Evolutionary conservation across 371 early-diverging fungal species (phyloP).

Genomic region (Mortierella sp.): DNA sequence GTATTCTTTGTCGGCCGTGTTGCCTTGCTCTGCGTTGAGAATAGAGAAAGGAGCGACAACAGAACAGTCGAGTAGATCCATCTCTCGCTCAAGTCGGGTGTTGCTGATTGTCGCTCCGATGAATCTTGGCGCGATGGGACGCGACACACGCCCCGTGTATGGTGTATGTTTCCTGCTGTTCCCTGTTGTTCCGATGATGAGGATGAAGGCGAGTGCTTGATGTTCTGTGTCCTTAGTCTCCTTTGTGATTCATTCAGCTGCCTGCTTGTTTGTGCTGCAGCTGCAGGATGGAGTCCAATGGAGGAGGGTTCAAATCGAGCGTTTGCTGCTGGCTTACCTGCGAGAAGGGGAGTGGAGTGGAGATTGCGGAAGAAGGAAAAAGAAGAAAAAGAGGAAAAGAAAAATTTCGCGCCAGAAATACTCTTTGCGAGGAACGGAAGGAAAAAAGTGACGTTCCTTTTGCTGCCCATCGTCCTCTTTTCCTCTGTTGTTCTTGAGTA

Average conservation of each 20-base stretch:
- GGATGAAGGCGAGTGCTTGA: neutral
- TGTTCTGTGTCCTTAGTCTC: neutral
- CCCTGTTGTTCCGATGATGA: neutral
- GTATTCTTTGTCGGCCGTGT: neutral
- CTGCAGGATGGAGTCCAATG: neutral
- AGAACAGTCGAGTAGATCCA: conserved; percentile 1
- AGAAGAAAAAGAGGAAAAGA: conserved; percentile 14
- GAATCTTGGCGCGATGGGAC: conserved; percentile 12
- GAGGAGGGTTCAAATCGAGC: neutral
- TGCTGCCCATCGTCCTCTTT: neutral
- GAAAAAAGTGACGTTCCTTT: conserved; percentile 15
- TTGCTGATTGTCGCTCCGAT: neutral
- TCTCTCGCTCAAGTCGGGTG: neutral
- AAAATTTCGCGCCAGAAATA: conserved; percentile 12
- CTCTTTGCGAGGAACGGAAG: too few relatives aligned
- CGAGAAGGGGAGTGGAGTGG: neutral
- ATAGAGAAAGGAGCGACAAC: neutral
- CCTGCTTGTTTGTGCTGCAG: neutral
- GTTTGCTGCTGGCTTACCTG: conserved; percentile 15
- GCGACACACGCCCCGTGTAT: neutral
- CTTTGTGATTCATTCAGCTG: neutral
- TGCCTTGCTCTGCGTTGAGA: neutral
- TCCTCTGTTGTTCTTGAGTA: neutral
- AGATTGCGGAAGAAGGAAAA: conserved; percentile 13
- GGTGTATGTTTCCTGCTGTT: neutral